These are phyloP conservation scores for Psilocybe subaeruginosa DNA, from an alignment of 768 basidiomycete genomes.

Conservation along the genomic window DNA sequence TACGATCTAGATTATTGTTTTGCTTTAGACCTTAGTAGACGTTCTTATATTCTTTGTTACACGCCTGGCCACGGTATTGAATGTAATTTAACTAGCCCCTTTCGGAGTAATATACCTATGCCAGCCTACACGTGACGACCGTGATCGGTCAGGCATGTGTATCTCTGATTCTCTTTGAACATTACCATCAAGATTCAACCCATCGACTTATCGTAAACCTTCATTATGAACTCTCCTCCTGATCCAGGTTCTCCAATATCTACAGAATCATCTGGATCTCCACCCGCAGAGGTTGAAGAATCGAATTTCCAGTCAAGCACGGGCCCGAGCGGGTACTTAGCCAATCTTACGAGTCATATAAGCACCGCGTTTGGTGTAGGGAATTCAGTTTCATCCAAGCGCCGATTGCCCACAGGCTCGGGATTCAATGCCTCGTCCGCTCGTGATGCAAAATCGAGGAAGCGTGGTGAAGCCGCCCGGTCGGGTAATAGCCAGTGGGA, in stretches of 20 bases:
- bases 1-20: too few relatives aligned
- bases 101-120: too few relatives aligned
- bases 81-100: too few relatives aligned
- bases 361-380: slow-evolving; percentile 33
- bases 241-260: slow-evolving; percentile 44
- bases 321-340: slow-evolving; percentile 22
- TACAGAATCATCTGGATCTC: slow-evolving; percentile 45
- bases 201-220: background rate
- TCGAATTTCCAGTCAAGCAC: slow-evolving; percentile 22
- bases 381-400: slow-evolving; percentile 42
- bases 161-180: too few relatives aligned
- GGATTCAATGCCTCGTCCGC: slow-evolving; percentile 43
- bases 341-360: slow-evolving; percentile 37
- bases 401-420: slow-evolving; percentile 52
- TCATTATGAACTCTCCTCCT: slow-evolving; percentile 43
- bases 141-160: too few relatives aligned
- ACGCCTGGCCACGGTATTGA: too few relatives aligned
- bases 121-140: too few relatives aligned
- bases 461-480: slow-evolving; percentile 35
- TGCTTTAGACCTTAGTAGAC: too few relatives aligned
- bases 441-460: slow-evolving; percentile 54
- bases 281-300: slow-evolving; percentile 41
- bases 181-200: background rate
- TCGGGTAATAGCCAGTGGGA: slow-evolving; percentile 16
- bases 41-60: too few relatives aligned